Base-by-base conservation (phyloP, 176 grass and related monocot species). In the Ensete glaucum region DNA sequence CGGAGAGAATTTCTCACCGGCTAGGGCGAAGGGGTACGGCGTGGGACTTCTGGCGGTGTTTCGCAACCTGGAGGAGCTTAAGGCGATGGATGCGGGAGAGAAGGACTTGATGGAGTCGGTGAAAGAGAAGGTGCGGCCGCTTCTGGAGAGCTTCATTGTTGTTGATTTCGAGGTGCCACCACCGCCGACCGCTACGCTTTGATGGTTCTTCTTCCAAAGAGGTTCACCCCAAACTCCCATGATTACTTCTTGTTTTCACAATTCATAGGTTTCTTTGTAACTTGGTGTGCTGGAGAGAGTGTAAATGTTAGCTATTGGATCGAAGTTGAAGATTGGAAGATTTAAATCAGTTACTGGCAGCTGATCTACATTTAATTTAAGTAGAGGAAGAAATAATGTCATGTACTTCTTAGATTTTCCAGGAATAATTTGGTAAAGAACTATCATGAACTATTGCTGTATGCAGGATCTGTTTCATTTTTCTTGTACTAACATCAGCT, bases 1-100 rank as follows among this genome's bases (percentile, higher is more conserved):
- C 50, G 95, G 95, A 49, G 95, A 94, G 69, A 99, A 91, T 73
- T 99, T 99, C 82, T 94, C 90, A 62, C 90, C 84, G 13, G 90
- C 75, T 9, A 79, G 90, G 73, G 95, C 95, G n/a, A 98, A 98
- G 80, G 95, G 90, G 16, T 91, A 84, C 82, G 76, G 82, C 50
- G 87, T 91, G 12, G 95, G 88, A 54, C 83, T 98, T 82, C 82
- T 98, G 26, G 86, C 86, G 1, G 80, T 87, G 51, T 98, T 93
- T 81, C 80, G 77, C 58, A 68, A 76, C 55, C 48, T 87, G 19
- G 90, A 89, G 82, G 84, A 82, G 73, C 77, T 98, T 13, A 90
- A 98, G 7, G 87, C 86, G 9, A 78, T 94, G 67, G 88, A 93
- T 15, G 88, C 86, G 54, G 86, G 77, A 22, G 76, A 67, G 20